Evolutionary conservation across 331 rosid genomes (phyloP).

Genomic region (Erythrophleum ivorense): DNA sequence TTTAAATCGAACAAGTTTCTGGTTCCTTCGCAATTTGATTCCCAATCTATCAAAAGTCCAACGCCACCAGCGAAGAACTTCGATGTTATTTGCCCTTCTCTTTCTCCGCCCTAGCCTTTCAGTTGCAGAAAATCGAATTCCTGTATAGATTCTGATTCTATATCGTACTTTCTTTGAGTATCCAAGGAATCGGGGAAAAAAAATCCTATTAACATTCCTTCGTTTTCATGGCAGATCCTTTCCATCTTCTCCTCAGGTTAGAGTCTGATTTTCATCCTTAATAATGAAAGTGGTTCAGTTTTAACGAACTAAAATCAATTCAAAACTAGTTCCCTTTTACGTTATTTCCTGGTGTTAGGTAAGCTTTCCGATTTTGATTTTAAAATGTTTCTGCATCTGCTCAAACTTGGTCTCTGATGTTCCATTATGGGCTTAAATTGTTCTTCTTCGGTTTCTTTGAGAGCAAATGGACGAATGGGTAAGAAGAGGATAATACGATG

Average conservation of each 20-base stretch:
- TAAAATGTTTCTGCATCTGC: background rate
- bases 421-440: background rate
- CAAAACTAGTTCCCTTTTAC: background rate
- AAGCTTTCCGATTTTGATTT: slow-evolving; percentile 6
- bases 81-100: background rate
- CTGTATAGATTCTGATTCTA: slow-evolving; percentile 17
- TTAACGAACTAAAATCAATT: background rate
- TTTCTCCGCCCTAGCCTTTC: background rate
- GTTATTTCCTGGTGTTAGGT: slow-evolving; percentile 18
- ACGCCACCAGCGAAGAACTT: slow-evolving; percentile 6
- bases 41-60: slow-evolving; percentile 17
- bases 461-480: background rate
- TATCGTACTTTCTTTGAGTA: background rate
- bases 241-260: slow-evolving; percentile 65
- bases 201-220: slow-evolving; percentile 35
- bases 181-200: slow-evolving; percentile 30
- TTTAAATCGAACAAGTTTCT: slow-evolving; percentile 5
- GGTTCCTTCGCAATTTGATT: background rate
- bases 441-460: background rate
- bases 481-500: background rate
- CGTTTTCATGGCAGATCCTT: slow-evolving; percentile 68
- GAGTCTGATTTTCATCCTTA: slow-evolving; percentile 26
- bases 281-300: slow-evolving; percentile 4
- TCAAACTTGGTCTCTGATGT: background rate
- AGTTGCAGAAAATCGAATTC: slow-evolving; percentile 16